Percentiles rank a stretch among this genome's conserved stretches.
phyloP scores from a whole-genome alignment of 768 basidiomycete species.

The Neoboletus brunneissimus region DNA sequence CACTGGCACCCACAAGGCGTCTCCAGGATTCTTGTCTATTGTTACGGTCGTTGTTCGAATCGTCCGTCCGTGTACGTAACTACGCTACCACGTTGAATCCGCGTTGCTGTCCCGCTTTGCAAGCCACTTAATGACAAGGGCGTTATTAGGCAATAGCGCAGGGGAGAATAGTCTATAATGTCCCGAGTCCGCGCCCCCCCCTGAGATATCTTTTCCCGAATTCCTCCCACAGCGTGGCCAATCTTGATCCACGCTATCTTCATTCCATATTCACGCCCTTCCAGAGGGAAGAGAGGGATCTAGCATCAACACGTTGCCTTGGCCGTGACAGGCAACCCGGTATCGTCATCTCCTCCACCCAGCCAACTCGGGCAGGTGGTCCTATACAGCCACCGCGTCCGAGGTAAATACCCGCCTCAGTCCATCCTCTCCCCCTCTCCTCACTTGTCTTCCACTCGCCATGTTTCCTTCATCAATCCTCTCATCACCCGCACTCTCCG shows the following conservation, averaged over 20 bases:
- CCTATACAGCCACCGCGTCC: constrained; percentile 32
- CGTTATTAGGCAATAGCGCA: background rate
- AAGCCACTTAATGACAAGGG: constrained; percentile 1
- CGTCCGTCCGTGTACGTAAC: constrained; percentile 23
- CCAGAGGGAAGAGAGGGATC: constrained; percentile 19
- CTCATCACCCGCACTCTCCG: constrained; percentile 32
- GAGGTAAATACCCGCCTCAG: constrained; percentile 31
- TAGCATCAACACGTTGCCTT: constrained; percentile 34
- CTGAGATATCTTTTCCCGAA: constrained; percentile 14
- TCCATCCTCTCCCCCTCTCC: constrained; percentile 10
- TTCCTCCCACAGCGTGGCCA: constrained; percentile 21
- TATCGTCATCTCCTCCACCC: constrained; percentile 26
- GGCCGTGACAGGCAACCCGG: constrained; percentile 31
- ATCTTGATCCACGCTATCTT: constrained; percentile 32
- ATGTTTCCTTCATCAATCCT: constrained; percentile 32
- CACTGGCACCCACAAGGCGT: constrained; percentile 15
- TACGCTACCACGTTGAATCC: constrained; percentile 24
- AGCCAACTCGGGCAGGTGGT: constrained; percentile 33
- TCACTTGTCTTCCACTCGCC: constrained; percentile 11
- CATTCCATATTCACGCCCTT: constrained; percentile 28
- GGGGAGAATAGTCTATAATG: constrained; percentile 9
- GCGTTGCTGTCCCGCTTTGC: constrained; percentile 14
- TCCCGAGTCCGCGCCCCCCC: constrained; percentile 17
- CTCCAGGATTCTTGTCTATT: constrained; percentile 14
- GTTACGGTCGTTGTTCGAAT: constrained; percentile 7